phyloP scores from a whole-genome alignment of 176 grass and related monocot genomes.

The Juncus inflexus region DNA sequence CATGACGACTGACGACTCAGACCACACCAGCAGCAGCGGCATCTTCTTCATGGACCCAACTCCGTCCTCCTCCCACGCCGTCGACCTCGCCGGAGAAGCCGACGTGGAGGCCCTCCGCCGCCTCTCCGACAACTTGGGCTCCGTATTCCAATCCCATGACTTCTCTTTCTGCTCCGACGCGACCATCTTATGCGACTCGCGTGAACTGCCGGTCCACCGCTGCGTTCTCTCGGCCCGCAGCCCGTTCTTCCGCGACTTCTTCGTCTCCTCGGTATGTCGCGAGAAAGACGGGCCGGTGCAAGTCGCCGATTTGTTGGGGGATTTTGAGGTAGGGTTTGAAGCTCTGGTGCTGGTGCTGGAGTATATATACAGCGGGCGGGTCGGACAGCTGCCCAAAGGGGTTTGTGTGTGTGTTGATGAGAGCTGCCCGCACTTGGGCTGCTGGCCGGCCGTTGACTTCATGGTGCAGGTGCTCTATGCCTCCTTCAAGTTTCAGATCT shows the following conservation, averaged over 20 bases:
- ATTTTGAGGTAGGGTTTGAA: slow-evolving; percentile 64
- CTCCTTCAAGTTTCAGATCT: slow-evolving; percentile 75
- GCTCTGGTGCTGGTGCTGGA: slow-evolving; percentile 65
- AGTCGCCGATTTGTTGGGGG: slow-evolving; percentile 37
- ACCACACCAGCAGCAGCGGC: slow-evolving; percentile 16
- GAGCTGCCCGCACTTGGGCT: slow-evolving; percentile 57
- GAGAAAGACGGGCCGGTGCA: slow-evolving; percentile 16
- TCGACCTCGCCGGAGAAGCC: slow-evolving; percentile 11
- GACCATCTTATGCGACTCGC: slow-evolving; percentile 29
- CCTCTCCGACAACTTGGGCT: slow-evolving; percentile 79
- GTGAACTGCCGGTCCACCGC: slow-evolving; percentile 51
- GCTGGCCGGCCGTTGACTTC: slow-evolving; percentile 68
- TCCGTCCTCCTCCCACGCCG: slow-evolving; percentile 4
- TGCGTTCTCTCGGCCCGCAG: slow-evolving; percentile 88
- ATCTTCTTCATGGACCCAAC: slow-evolving; percentile 15
- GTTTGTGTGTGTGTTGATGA: slow-evolving; percentile 87
- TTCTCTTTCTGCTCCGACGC: slow-evolving; percentile 67
- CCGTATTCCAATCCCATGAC: slow-evolving; percentile 52
- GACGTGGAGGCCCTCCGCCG: slow-evolving; percentile 77
- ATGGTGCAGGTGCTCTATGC: slow-evolving; percentile 78
- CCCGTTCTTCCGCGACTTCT: slow-evolving; percentile 69
- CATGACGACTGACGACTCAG: slow-evolving; percentile 28
- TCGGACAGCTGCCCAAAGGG: slow-evolving; percentile 51
- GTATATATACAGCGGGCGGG: slow-evolving; percentile 84
- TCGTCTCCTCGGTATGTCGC: slow-evolving; percentile 32